Evolutionary conservation across 345 rosid genomes (phyloP), one percentile per base, ranked within the genome.

Genomic region (Adansonia digitata): DNA sequence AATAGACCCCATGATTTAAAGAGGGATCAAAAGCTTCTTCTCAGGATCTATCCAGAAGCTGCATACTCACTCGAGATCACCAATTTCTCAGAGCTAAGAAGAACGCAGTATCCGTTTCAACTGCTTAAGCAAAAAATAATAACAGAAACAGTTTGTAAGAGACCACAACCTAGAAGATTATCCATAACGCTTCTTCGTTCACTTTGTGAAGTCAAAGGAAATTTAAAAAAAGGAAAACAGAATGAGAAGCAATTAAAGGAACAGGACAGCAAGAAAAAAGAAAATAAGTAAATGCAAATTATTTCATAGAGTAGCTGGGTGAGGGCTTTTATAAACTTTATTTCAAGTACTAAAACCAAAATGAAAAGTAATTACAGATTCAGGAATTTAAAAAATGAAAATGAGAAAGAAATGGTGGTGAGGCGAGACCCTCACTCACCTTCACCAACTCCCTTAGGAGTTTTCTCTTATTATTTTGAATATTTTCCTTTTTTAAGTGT

Each of bases 21-120:
- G 74, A 14, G 43, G 73, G 76, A 72, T 6, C 72, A 70, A 37
- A 34, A 73, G 52, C 75, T 57, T 2, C 67, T 53, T 5, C 51
- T 35, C 61, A 22, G 45, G 79, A 83, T 78, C 88, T 79, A 65
- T 37, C 6, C 27, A 60, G 69, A 60, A 81, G 56, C 42, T 39
- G 78, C 45, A 80, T 31, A 68, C 27, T 42, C n/a, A 59, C 45
- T 69, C 59, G 46, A 71, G 77, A 80, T 74, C 74, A 59, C 55
- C 70, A 59, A 71, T 43, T 52, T 64, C 29, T 71, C 62, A 71
- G 73, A 81, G 66, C 73, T 17, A 43, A 45, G 71, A 63, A 40
- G 67, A 72, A 46, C 74, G 14, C 61, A 77, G 65, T 53, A 46
- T 34, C 72, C 64, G 64, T 59, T 53, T 76, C 56, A 70, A 73